Conservation (phyloP, 352 stramenopile species). For the Pythium apleroticum region DNA sequence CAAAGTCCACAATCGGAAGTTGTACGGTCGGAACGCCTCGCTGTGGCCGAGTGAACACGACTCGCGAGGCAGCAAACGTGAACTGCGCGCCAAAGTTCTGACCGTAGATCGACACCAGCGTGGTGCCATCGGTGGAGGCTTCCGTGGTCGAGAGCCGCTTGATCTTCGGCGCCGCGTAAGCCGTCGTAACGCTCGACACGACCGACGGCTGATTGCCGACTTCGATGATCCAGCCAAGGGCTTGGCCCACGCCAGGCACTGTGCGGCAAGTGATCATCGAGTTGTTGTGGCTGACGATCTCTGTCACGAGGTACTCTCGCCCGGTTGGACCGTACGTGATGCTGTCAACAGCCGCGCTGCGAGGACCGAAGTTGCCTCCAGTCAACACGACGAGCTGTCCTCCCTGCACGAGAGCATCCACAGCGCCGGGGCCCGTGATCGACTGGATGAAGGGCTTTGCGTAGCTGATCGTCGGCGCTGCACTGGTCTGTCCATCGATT, state of each 20-base stretch:
- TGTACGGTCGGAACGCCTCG: constrained; percentile 30
- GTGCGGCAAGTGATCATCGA: constrained; percentile 54
- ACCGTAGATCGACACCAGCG: constrained; percentile 45
- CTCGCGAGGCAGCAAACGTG: constrained; percentile 37
- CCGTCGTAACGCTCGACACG: constrained; percentile 37
- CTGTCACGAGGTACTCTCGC: constrained; percentile 44
- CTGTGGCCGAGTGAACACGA: constrained; percentile 50
- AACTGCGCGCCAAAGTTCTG: constrained; percentile 49
- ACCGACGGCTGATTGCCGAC: constrained; percentile 55
- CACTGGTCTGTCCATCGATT: constrained; percentile 48
- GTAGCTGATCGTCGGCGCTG: constrained; percentile 60
- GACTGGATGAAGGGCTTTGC: constrained; percentile 43
- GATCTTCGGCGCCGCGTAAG: constrained; percentile 48
- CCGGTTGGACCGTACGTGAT: constrained; percentile 63
- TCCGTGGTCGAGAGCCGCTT: constrained; percentile 10
- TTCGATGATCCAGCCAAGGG: constrained; percentile 53
- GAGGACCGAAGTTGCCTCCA: constrained; percentile 64
- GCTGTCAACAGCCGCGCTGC: constrained; percentile 34
- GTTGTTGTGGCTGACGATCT: constrained; percentile 53
- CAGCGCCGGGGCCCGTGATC: constrained; percentile 37
- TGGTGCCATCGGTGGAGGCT: constrained; percentile 43
- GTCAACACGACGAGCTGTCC: constrained; percentile 40
- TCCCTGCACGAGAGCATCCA: constrained; percentile 35
- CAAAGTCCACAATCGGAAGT: constrained; percentile 44
- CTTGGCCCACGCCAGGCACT: constrained; percentile 43